phyloP scores from a whole-genome alignment of 176 grass and related monocot species.

The Musa acuminata region DNA sequence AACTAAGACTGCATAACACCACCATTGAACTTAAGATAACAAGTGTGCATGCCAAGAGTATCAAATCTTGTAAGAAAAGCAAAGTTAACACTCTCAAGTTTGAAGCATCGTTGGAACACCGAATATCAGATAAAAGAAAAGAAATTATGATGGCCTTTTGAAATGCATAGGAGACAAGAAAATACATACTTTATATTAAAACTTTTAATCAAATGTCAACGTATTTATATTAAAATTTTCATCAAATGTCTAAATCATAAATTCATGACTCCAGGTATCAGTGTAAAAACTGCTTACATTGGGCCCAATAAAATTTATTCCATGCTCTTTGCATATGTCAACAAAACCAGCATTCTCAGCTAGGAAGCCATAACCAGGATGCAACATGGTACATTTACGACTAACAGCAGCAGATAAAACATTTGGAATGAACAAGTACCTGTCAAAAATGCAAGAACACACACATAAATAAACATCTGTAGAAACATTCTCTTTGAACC shows the following conservation, averaged over 20 bases:
- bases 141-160: not conserved
- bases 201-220: too few relatives aligned
- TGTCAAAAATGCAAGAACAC: constrained; percentile 14
- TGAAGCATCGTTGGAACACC: not conserved
- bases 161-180: not conserved
- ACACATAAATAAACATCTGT: not conserved
- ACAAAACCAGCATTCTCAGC: constrained; percentile 47
- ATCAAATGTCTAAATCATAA: not conserved
- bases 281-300: constrained; percentile 25
- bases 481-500: not conserved
- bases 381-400: constrained; percentile 43
- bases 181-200: not conserved
- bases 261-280: not conserved
- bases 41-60: too few relatives aligned
- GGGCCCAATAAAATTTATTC: constrained; percentile 44
- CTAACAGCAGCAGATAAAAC: constrained; percentile 40
- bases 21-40: not conserved
- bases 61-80: too few relatives aligned
- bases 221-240: not conserved
- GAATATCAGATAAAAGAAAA: not conserved
- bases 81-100: not conserved
- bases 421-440: constrained; percentile 37
- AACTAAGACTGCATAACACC: not conserved
- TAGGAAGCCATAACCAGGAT: constrained; percentile 48
- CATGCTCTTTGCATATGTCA: constrained; percentile 38